phyloP scores from a whole-genome alignment of 148 eudicot species.

The Dysphania ambrosioides region DNA sequence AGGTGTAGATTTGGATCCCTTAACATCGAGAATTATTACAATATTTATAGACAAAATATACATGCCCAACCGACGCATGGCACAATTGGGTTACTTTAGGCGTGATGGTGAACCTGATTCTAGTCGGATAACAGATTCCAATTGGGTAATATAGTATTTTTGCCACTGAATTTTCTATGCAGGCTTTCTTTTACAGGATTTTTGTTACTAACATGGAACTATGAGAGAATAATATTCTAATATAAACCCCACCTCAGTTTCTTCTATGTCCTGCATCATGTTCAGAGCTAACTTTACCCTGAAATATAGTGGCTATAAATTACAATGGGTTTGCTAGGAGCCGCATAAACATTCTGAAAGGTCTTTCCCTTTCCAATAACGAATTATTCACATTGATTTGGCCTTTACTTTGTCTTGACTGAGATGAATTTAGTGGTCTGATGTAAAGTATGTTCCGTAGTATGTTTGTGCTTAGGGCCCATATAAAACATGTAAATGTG shows the following conservation, averaged over 20 bases:
- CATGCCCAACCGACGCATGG: no score
- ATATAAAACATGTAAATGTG: no score
- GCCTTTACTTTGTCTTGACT: neutral
- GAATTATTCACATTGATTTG: neutral
- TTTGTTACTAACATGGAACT: neutral
- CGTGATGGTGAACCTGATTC: no score
- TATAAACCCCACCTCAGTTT: neutral
- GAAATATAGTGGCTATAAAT: neutral
- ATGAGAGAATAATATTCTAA: no score
- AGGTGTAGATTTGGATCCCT: no score
- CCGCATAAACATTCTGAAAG: neutral
- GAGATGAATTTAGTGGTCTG: neutral
- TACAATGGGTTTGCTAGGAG: neutral
- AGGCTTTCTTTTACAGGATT: neutral
- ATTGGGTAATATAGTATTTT: no score
- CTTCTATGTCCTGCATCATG: neutral
- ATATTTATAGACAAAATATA: no score
- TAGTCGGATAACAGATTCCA: no score
- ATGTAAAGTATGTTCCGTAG: neutral
- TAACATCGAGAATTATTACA: no score
- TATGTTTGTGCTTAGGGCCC: no score
- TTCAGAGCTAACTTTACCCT: neutral
- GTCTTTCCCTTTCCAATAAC: neutral
- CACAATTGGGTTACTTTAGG: no score
- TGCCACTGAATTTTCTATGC: no score